These are phyloP conservation scores for Echinosophora koreensis DNA, from an alignment of 306 rosid genomes.

Conservation along the genomic window DNA sequence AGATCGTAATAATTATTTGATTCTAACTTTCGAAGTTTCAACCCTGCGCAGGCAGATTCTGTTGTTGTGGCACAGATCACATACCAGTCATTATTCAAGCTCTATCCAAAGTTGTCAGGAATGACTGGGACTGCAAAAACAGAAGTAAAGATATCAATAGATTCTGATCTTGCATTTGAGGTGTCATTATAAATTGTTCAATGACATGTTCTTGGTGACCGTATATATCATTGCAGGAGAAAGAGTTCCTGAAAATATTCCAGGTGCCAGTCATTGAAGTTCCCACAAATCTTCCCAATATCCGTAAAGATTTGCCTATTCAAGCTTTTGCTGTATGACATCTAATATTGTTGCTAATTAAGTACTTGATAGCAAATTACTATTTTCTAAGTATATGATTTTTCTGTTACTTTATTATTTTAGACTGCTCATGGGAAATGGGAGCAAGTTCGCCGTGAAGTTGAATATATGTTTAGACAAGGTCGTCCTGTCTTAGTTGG, in stretches of 20 bases:
- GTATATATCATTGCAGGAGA: conserved; percentile 75
- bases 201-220: conserved; percentile 43
- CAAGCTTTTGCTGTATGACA: conserved; percentile 95
- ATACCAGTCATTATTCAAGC: conserved; percentile 97
- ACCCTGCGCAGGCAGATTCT: conserved; percentile 85
- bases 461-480: conserved; percentile 86
- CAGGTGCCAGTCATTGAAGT: conserved; percentile 94
- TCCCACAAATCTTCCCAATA: conserved; percentile 92
- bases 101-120: conserved; percentile 95
- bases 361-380: conserved; percentile 18
- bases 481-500: conserved; percentile 98
- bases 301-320: conserved; percentile 91
- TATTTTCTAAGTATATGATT: conserved; percentile 38
- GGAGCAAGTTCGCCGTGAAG: conserved; percentile 94
- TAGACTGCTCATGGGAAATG: conserved; percentile 97
- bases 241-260: conserved; percentile 96
- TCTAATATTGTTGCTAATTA: conserved; percentile 36
- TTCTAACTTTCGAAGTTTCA: conserved; percentile 48
- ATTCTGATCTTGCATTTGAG: conserved; percentile 43
- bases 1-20: conserved; percentile 34
- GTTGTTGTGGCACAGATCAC: conserved; percentile 98
- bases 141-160: conserved; percentile 65
- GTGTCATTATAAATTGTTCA: conserved; percentile 35
- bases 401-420: conserved; percentile 40
- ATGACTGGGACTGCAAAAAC: conserved; percentile 99